These are phyloP conservation scores for Beta macrorhiza DNA, from an alignment of 179 eudicot genomes.

Conservation along the genomic window DNA sequence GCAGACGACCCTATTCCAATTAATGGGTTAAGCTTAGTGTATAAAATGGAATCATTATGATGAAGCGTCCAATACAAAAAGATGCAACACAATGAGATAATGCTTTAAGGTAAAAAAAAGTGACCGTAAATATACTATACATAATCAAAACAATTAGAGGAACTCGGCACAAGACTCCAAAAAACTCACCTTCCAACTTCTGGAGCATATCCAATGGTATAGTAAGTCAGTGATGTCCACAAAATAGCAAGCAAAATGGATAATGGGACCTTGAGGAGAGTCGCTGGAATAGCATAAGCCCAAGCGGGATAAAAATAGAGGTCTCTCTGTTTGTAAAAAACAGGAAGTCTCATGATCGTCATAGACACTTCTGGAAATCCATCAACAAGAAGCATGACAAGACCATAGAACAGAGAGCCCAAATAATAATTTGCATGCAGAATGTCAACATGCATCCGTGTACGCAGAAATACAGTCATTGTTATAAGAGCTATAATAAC, in stretches of 20 bases:
- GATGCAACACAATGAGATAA: slow-evolving; percentile 8
- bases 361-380: slow-evolving; percentile 66
- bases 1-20: background rate
- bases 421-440: slow-evolving; percentile 65
- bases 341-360: slow-evolving; percentile 67
- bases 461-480: slow-evolving; percentile 70
- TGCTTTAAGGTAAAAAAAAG: background rate
- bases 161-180: slow-evolving; percentile 3
- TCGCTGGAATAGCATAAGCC: slow-evolving; percentile 79
- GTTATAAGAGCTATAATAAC: slow-evolving; percentile 52
- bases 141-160: background rate
- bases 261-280: slow-evolving; percentile 68
- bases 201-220: slow-evolving; percentile 75
- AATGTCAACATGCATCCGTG: slow-evolving; percentile 60
- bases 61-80: background rate
- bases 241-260: slow-evolving; percentile 58
- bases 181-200: slow-evolving; percentile 63
- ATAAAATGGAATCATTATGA: background rate
- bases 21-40: background rate
- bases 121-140: background rate
- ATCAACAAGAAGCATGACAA: slow-evolving; percentile 61
- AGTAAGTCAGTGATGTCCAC: slow-evolving; percentile 78
- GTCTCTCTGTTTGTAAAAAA: slow-evolving; percentile 85
- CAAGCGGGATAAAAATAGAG: slow-evolving; percentile 86
- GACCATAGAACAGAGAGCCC: slow-evolving; percentile 76